phyloP scores from a whole-genome alignment of 352 stramenopile genomes.

The Pythium chondricola region DNA sequence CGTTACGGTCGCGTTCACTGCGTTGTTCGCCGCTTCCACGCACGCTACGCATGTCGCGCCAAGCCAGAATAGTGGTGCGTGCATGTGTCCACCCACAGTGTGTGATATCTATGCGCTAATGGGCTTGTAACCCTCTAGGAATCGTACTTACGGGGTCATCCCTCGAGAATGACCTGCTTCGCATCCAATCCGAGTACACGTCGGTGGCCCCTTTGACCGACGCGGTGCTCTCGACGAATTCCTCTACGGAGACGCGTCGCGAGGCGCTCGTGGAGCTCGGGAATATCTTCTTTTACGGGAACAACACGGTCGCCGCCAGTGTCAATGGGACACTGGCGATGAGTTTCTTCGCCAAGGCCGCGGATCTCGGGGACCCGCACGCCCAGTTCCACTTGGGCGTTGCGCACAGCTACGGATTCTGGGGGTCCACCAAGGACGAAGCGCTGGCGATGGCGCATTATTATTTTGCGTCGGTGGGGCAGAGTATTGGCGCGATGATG shows the following conservation, averaged over 20 bases:
- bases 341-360: constrained; percentile 57
- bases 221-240: constrained; percentile 27
- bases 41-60: too few species aligned
- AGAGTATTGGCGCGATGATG: constrained; percentile 59
- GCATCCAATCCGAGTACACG: constrained; percentile 25
- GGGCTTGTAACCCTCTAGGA: too few species aligned
- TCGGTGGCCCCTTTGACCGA: constrained; percentile 33
- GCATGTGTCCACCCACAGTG: too few species aligned
- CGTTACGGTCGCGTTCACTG: too few species aligned
- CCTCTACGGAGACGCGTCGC: constrained; percentile 27
- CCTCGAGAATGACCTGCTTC: constrained; percentile 20
- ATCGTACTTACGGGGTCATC: constrained; percentile 13
- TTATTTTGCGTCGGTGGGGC: constrained; percentile 79
- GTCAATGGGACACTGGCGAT: constrained; percentile 73
- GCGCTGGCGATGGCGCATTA: constrained; percentile 67
- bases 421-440: constrained; percentile 59
- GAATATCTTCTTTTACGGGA: constrained; percentile 77
- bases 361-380: constrained; percentile 43
- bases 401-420: constrained; percentile 77
- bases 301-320: constrained; percentile 43
- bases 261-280: constrained; percentile 62
- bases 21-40: too few species aligned
- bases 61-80: too few species aligned
- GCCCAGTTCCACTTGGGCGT: constrained; percentile 84
- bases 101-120: too few species aligned